A percentile compares a stretch with the other conserved stretches of the same genome.
Conservation (phyloP, 1,139 yeast species). For the Debaryomyces fabryi region DNA sequence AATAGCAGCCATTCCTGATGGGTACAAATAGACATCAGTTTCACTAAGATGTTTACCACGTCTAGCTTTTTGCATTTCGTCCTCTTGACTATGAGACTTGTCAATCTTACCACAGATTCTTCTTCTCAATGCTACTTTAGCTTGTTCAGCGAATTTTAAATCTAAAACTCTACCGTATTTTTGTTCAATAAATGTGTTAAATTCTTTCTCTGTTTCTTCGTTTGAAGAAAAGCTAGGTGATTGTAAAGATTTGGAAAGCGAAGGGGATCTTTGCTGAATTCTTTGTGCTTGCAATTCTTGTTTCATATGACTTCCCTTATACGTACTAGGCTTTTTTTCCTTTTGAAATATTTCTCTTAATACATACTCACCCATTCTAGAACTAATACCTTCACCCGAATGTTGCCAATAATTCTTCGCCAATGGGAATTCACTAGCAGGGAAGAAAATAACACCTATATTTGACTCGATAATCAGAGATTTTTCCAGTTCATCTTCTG, state of each 20-base stretch:
- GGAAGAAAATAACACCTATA: constrained; percentile 78
- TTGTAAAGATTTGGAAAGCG: constrained; percentile 31
- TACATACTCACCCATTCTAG: constrained; percentile 85
- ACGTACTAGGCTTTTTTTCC: constrained; percentile 14
- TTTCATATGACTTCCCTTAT: constrained; percentile 23
- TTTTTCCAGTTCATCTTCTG: constrained; percentile 58
- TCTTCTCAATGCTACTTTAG: constrained; percentile 71
- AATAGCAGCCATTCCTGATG: constrained; percentile 92
- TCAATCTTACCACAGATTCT: constrained; percentile 74
- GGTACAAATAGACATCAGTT: constrained; percentile 78
- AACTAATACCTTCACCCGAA: constrained; percentile 91
- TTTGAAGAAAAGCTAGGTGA: constrained; percentile 23
- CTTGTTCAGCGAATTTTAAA: constrained; percentile 70
- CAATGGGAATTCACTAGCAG: constrained; percentile 53
- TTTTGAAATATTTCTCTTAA: constrained; percentile 59
- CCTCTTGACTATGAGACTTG: constrained; percentile 39
- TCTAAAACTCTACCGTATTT: constrained; percentile 89
- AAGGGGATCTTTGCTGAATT: constrained; percentile 38
- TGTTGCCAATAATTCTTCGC: constrained; percentile 96
- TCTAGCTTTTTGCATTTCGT: constrained; percentile 33
- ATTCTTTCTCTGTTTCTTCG: constrained; percentile 53
- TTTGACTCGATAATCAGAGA: constrained; percentile 63
- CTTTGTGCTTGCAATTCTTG: constrained; percentile 43
- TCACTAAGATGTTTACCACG: constrained; percentile 44
- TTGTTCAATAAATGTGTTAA: constrained; percentile 76